phyloP scores from a whole-genome alignment of 768 basidiomycete genomes.

The Exsudoporus frostii region DNA sequence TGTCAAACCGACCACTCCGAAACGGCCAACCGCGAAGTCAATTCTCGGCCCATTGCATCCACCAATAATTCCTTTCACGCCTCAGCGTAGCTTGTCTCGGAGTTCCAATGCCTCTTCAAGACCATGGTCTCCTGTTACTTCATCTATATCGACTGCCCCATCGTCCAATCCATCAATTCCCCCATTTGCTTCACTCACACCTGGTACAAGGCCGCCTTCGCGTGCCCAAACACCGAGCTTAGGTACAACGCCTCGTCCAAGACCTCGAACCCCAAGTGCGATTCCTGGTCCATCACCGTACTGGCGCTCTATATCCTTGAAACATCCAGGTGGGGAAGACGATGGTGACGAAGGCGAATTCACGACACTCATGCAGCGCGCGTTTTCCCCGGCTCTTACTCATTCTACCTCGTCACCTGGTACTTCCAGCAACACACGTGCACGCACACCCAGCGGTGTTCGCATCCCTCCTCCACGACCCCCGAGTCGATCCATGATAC shows the following conservation, averaged over 20 bases:
- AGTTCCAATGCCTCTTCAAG: conserved; percentile 75
- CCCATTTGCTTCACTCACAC: conserved; percentile 25
- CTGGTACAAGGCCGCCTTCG: conserved; percentile 42
- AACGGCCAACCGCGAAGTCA: conserved; percentile 48
- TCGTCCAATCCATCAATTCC: conserved; percentile 44
- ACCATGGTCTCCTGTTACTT: conserved; percentile 76
- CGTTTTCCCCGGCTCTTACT: conserved; percentile 57
- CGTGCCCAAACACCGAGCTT: conserved; percentile 56
- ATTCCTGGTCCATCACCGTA: conserved; percentile 65
- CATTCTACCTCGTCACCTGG: conserved; percentile 46
- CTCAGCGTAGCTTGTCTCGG: conserved; percentile 65
- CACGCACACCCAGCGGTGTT: conserved; percentile 40
- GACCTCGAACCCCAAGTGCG: conserved; percentile 76
- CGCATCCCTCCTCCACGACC: conserved; percentile 61
- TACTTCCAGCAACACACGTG: conserved; percentile 19
- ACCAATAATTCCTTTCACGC: conserved; percentile 48
- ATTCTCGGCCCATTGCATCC: conserved; percentile 40
- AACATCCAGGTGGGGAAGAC: conserved; percentile 43
- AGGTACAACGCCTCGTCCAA: conserved; percentile 54
- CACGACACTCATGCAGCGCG: conserved; percentile 50
- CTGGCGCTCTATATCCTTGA: conserved; percentile 47
- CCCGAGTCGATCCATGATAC: conserved; percentile 82
- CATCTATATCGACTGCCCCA: conserved; percentile 66
- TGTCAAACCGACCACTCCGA: conserved; percentile 48
- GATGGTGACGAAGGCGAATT: conserved; percentile 44